Conservation (phyloP, 805 yeast genomes). For the Metschnikowia koreensis region DNA sequence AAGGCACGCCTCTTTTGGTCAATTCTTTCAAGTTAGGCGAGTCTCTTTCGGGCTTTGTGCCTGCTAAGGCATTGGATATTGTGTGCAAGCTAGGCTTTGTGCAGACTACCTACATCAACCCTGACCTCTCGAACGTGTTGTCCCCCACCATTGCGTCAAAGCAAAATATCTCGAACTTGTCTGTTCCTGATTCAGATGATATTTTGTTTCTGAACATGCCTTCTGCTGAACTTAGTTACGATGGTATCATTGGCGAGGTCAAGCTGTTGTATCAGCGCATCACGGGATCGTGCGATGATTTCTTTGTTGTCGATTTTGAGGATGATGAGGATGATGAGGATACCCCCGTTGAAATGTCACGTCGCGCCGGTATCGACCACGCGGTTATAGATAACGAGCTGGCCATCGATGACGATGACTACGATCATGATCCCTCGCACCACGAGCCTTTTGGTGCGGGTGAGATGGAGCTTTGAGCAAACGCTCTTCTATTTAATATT, state of each 20-base stretch:
- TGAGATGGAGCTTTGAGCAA: constrained; percentile 38
- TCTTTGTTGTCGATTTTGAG: constrained; percentile 94
- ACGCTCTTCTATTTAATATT: constrained; percentile 3
- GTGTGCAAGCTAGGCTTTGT: constrained; percentile 42
- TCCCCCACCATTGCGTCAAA: constrained; percentile 25
- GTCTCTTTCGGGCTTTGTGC: constrained; percentile 79
- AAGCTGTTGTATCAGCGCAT: constrained; percentile 69
- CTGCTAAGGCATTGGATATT: constrained; percentile 59
- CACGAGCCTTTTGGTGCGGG: constrained; percentile 45
- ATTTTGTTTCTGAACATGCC: constrained; percentile 58
- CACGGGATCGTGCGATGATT: constrained; percentile 93
- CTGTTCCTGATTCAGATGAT: constrained; percentile 21
- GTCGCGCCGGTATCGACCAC: background rate
- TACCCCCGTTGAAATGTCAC: constrained; percentile 35
- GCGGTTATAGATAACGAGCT: constrained; percentile 4
- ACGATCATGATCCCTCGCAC: constrained; percentile 26
- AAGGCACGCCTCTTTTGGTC: constrained; percentile 61
- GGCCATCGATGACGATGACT: constrained; percentile 22
- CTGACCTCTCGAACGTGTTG: constrained; percentile 39
- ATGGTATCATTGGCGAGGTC: constrained; percentile 84
- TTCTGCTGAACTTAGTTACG: constrained; percentile 83
- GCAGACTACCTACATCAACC: constrained; percentile 36
- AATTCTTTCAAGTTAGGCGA: constrained; percentile 85
- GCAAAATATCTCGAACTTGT: constrained; percentile 22
- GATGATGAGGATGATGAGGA: constrained; percentile 75